These are phyloP conservation scores for Termitomyces sp. DNA, from an alignment of 768 basidiomycete species.

Conservation along the genomic window DNA sequence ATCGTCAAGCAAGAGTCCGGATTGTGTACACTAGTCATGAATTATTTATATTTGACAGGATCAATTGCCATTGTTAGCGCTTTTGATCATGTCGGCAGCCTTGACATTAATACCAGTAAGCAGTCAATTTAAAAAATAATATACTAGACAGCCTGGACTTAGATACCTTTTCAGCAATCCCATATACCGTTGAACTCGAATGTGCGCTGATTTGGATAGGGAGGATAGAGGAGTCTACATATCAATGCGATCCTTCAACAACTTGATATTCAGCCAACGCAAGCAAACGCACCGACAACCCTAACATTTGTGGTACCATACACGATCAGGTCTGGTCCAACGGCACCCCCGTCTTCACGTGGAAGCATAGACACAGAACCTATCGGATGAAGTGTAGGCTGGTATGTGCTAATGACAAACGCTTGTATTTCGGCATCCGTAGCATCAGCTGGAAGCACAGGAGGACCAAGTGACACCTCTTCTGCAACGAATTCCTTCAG, in stretches of 20 bases:
- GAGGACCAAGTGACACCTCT: not conserved
- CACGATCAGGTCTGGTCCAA: conserved; percentile 10
- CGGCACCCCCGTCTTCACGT: conserved; percentile 7
- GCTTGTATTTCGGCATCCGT: conserved; percentile 6
- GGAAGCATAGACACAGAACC: conserved; percentile 13
- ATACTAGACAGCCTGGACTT: not conserved
- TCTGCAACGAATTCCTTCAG: not conserved
- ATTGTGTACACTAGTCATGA: not conserved
- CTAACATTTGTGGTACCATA: conserved; percentile 12
- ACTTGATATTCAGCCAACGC: not conserved
- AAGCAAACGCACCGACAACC: conserved; percentile 7
- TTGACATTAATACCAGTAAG: not conserved
- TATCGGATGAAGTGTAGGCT: conserved; percentile 6
- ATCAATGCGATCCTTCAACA: not conserved
- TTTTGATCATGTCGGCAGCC: conserved; percentile 11
- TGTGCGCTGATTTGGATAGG: conserved; percentile 13
- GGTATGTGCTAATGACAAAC: not conserved
- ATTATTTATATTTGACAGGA: not conserved
- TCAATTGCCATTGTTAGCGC: not conserved
- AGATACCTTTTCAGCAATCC: conserved; percentile 12
- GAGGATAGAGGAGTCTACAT: conserved; percentile 10
- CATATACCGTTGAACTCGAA: conserved; percentile 6
- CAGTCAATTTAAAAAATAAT: not conserved
- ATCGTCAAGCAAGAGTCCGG: not conserved
- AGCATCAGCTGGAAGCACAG: conserved; percentile 3